A percentile compares a stretch with the other conserved stretches of the same genome.
These are phyloP conservation scores for Phytopythium cucurbitacearum DNA, from an alignment of 352 stramenopile species.

Conservation along the genomic window DNA sequence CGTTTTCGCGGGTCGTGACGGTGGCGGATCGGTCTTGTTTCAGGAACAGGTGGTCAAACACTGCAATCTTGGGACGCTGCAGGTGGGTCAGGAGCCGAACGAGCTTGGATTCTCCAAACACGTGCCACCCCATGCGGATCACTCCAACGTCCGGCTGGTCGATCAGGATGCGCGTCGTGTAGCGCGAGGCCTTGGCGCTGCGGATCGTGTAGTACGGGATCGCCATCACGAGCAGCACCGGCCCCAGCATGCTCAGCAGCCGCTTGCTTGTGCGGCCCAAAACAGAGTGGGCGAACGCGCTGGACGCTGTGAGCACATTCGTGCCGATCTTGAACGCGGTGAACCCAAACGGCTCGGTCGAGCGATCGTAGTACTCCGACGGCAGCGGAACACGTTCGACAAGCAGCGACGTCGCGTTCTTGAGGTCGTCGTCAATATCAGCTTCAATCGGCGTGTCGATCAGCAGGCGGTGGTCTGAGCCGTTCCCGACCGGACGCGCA, in stretches of 20 bases:
- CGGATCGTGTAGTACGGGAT: slow-evolving; percentile 85
- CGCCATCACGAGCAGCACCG: slow-evolving; percentile 51
- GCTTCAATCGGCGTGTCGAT: slow-evolving; percentile 83
- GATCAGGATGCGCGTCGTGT: slow-evolving; percentile 76
- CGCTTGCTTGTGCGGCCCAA: slow-evolving; percentile 58
- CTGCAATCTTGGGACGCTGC: slow-evolving; percentile 57
- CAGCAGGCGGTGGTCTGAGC: slow-evolving; percentile 68
- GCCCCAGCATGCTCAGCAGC: slow-evolving; percentile 54
- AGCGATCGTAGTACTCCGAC: slow-evolving; percentile 81
- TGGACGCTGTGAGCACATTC: slow-evolving; percentile 73
- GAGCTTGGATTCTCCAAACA: slow-evolving; percentile 81
- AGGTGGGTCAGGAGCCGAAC: slow-evolving; percentile 60
- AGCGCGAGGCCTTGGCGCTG: slow-evolving; percentile 60
- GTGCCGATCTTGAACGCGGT: slow-evolving; percentile 82
- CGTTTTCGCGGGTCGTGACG: slow-evolving; percentile 25
- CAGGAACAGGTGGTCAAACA: slow-evolving; percentile 66
- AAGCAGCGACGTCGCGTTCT: slow-evolving; percentile 77
- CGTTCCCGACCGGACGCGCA: slow-evolving; percentile 60
- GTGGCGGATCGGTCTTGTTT: slow-evolving; percentile 32
- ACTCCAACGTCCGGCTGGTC: slow-evolving; percentile 80
- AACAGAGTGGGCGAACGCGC: slow-evolving; percentile 72
- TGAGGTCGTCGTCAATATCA: slow-evolving; percentile 86
- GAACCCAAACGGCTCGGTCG: slow-evolving; percentile 72
- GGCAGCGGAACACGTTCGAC: slow-evolving; percentile 78
- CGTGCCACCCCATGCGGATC: slow-evolving; percentile 78